A percentile compares a stretch with the other conserved stretches of the same genome.
Conservation (phyloP, 1,139 yeast species). For the Pichia sp. region DNA sequence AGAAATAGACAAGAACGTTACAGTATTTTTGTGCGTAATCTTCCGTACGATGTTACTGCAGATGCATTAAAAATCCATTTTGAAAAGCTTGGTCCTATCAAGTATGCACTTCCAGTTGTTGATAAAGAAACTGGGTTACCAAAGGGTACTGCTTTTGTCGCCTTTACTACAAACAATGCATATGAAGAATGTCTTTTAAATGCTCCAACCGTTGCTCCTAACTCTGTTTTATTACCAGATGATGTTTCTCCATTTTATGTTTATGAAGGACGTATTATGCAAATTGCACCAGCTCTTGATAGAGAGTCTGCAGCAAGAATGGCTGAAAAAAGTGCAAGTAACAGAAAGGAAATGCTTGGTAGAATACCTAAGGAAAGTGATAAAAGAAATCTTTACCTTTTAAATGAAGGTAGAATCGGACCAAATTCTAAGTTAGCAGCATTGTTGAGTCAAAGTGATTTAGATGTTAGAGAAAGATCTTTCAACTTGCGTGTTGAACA, state of each 20-base stretch:
- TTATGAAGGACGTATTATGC: conserved; percentile 84
- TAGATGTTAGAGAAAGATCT: conserved; percentile 85
- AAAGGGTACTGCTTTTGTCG: conserved; percentile 93
- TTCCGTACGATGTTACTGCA: conserved; percentile 89
- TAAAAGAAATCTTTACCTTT: conserved; percentile 73
- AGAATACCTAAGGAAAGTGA: conserved; percentile 77
- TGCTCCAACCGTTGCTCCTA: conserved; percentile 73
- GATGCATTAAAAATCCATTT: conserved; percentile 77
- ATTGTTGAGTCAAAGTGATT: conserved; percentile 60
- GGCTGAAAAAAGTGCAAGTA: conserved; percentile 65
- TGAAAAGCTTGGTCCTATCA: conserved; percentile 75
- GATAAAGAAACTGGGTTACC: conserved; percentile 84
- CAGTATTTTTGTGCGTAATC: conserved; percentile 79
- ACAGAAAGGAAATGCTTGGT: conserved; percentile 72
- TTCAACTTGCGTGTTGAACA: conserved; percentile 84
- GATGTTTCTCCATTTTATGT: conserved; percentile 87
- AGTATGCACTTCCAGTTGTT: conserved; percentile 88
- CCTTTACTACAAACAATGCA: conserved; percentile 59
- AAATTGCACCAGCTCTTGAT: conserved; percentile 79
- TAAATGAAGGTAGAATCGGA: conserved; percentile 92
- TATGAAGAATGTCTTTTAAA: conserved; percentile 62
- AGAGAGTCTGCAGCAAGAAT: conserved; percentile 76
- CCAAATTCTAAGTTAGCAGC: conserved; percentile 75
- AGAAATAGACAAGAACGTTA: conserved; percentile 61
- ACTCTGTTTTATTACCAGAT: conserved; percentile 83